Conservation (phyloP, 148 eudicot species). For the Chenopodium album region DNA sequence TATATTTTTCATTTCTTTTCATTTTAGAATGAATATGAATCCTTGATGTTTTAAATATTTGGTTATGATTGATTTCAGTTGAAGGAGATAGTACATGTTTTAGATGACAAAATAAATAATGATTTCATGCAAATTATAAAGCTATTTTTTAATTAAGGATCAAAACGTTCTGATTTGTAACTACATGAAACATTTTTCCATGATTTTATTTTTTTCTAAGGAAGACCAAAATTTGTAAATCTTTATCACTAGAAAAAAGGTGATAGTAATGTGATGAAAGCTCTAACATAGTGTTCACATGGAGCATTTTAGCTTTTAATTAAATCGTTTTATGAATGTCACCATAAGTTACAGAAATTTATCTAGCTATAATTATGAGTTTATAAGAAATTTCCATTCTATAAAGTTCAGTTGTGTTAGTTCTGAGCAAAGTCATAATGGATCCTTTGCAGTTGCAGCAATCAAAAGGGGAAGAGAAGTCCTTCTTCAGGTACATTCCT, state of each 20-base stretch:
- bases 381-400: background rate
- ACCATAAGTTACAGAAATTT: background rate
- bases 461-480: conserved; percentile 73
- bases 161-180: background rate
- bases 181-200: background rate
- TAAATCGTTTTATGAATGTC: background rate
- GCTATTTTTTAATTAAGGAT: background rate
- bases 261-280: background rate
- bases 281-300: background rate
- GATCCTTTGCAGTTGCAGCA: conserved; percentile 48
- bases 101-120: background rate
- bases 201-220: background rate
- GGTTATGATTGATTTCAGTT: background rate
- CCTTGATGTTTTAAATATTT: background rate
- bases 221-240: background rate
- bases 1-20: background rate
- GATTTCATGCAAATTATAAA: background rate
- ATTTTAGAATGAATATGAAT: background rate
- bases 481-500: conserved; percentile 67
- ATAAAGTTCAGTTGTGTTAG: background rate
- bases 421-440: conserved; percentile 9
- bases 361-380: background rate
- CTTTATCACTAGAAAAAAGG: background rate
- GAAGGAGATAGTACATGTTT: background rate
- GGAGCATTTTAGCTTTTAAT: background rate